These are phyloP conservation scores for Phialemoniopsis sp. DNA, from an alignment of 2,329 filamentous ascomycete genomes.

Conservation along the genomic window DNA sequence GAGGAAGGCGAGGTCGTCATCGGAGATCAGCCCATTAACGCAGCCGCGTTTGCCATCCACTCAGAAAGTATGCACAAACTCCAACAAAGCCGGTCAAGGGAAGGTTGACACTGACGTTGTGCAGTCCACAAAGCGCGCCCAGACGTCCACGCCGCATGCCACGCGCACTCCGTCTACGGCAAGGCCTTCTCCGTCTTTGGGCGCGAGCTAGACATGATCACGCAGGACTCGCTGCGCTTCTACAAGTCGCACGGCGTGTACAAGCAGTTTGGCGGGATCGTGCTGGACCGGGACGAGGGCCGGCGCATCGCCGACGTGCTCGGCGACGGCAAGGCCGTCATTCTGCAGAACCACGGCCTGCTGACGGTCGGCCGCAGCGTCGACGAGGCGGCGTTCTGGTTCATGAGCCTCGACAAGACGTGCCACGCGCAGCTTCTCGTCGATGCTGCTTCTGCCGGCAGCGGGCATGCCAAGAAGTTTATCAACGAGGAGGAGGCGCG, in stretches of 20 bases:
- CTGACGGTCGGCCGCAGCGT: slow-evolving; percentile 66
- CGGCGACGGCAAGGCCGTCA: slow-evolving; percentile 55
- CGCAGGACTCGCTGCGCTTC: slow-evolving; percentile 61
- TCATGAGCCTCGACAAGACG: slow-evolving; percentile 63
- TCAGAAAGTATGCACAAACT: no score
- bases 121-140: slow-evolving; percentile 62
- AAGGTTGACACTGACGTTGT: no score
- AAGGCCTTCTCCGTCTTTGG: slow-evolving; percentile 66
- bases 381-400: slow-evolving; percentile 69
- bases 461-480: slow-evolving; percentile 40
- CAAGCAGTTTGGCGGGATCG: slow-evolving; percentile 44
- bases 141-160: slow-evolving; percentile 63
- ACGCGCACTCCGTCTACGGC: slow-evolving; percentile 60
- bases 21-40: slow-evolving; percentile 60
- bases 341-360: slow-evolving; percentile 67
- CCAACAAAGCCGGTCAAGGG: no score
- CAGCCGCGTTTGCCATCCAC: slow-evolving; percentile 68
- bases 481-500: slow-evolving; percentile 27
- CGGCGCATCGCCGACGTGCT: slow-evolving; percentile 57
- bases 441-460: no score
- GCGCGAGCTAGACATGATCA: slow-evolving; percentile 62
- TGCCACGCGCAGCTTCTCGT: slow-evolving; percentile 61
- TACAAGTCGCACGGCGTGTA: slow-evolving; percentile 64
- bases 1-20: slow-evolving; percentile 56
- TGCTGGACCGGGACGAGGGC: slow-evolving; percentile 59